Conservation (phyloP, 352 stramenopile genomes). For the Thalassiosira ordinaria region DNA sequence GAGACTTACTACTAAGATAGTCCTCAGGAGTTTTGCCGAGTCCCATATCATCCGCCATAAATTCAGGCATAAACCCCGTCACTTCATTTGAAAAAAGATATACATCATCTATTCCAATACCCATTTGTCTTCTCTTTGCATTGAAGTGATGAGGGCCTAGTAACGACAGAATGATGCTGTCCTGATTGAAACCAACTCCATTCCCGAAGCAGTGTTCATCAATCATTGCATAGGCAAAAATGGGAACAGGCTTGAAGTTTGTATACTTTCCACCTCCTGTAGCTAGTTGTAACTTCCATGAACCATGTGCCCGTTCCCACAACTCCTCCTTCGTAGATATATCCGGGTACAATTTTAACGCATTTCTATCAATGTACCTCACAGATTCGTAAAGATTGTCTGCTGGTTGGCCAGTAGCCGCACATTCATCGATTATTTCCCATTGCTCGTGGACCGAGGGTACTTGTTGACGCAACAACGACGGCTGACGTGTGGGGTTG, state of each 20-base stretch:
- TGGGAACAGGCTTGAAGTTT: conserved; percentile 68
- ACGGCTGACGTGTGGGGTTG: conserved; percentile 3
- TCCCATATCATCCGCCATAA: conserved; percentile 53
- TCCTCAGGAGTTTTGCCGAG: conserved; percentile 58
- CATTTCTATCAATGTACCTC: conserved; percentile 71
- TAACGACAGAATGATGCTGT: conserved; percentile 66
- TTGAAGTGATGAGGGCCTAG: conserved; percentile 68
- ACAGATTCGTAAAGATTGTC: conserved; percentile 68
- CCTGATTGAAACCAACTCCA: conserved; percentile 63
- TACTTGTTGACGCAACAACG: conserved; percentile 11
- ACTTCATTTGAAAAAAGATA: conserved; percentile 62
- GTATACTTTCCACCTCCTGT: conserved; percentile 60
- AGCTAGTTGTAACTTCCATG: conserved; percentile 69
- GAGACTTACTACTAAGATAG: conserved; percentile 41
- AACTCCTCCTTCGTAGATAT: conserved; percentile 51
- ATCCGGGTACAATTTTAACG: conserved; percentile 60
- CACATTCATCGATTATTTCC: conserved; percentile 61
- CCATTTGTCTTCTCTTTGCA: conserved; percentile 62
- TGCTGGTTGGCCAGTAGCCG: conserved; percentile 29
- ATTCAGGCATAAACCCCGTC: conserved; percentile 53
- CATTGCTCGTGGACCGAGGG: conserved; percentile 26
- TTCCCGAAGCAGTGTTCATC: conserved; percentile 75
- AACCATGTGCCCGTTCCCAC: conserved; percentile 66
- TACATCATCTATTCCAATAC: conserved; percentile 61
- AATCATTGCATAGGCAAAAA: conserved; percentile 76